Evolutionary conservation across 768 basidiomycete genomes (phyloP), one percentile per base, ranked within the genome.

Genomic region (Mycena maculata): DNA sequence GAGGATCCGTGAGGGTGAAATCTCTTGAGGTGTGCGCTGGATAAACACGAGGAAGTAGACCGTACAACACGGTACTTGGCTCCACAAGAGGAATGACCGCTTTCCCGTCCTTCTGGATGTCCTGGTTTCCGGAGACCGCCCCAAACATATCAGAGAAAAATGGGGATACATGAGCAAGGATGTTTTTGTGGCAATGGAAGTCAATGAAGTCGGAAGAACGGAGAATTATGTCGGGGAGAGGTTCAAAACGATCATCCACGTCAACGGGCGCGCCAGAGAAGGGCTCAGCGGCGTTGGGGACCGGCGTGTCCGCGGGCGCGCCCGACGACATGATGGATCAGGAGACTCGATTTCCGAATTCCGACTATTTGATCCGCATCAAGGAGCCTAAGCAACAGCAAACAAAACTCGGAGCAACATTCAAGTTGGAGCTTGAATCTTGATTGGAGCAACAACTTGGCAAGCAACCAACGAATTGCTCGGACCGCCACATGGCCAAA

Each of bases 111-210:
- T 65, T 65, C 27, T 52, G 56, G 11, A 65, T 65, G 45, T 65
- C 63, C 30, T 58, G 33, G 38, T 65, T 65, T 11, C 56, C 56
- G 31, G 56, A 64, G 22, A 50, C 55, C 10, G 63, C 63, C 3
- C 54, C 56, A 12, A 65, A 65, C 56, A 65, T 65, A 31, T 65
- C 63, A 47, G 41, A 50, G 23, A 65, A 65, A 27, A 65, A 65
- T 23, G 57, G 55, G 18, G 63, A 64, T 11, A 47, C 63, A 44
- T 64, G 63, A 16, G 63, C 55, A 1, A 64, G 48, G 6, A 64
- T 64, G 22, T 25, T 58, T 49, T 64, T 64, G 30, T 64, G 63
- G 47, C 63, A 64, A 23, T 65, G 63, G 20, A 65, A 65, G 56
- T 65, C 63, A 23, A 65, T 27, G 31, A 54, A 38, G 28, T 63